Evolutionary conservation across 352 stramenopile species (phyloP), one percentile per base, ranked within the genome.

Genomic region (Peronospora tabacina): DNA sequence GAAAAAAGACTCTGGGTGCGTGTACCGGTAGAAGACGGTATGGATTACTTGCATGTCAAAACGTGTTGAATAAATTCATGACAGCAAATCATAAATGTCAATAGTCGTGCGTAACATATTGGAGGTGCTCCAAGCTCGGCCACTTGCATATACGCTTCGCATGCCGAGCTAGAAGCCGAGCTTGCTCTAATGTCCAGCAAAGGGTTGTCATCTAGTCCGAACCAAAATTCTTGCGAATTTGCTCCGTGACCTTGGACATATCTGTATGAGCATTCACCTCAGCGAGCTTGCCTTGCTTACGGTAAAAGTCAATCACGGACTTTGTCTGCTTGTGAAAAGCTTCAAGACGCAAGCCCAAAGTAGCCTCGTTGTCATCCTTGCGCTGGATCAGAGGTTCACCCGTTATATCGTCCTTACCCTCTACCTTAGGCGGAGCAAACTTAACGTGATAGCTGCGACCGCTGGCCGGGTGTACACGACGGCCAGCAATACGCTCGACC

Each of bases 361-460:
- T 97, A 32, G 75, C 72, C 17, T 95, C 87, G 49, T 96, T 98
- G 77, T 99, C 96, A 77, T 99, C 96, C 61, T 95, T 95, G 63
- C 96, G 85, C 73, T 98, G 94, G 76, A 98, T 98, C 47, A 99
- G 76, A 35, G 84, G 61, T 61, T 98, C 96, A 36, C 92, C 90
- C n/a, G 95, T 98, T 38, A 97, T 52, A 68, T 99, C 96, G 70
- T 94, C 83, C 58, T 84, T 82, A 52, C 69, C 78, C 0, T 67
- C 67, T 11, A 85, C 79, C 78, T 98, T 95, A 22, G 95, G 95
- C 41, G 95, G 94, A 55, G 95, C 95, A 75, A 97, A 98, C 82
- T 98, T 98, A 52, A 97, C 82, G 69, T 99, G 96, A 76, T 98
- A 99, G 67, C 82, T 97, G 57, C 93, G 85, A 71, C 96, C 96